A percentile compares a stretch with the other conserved stretches of the same genome.
Conservation (phyloP, 768 basidiomycete species). For the Hebeloma cylindrosporum region DNA sequence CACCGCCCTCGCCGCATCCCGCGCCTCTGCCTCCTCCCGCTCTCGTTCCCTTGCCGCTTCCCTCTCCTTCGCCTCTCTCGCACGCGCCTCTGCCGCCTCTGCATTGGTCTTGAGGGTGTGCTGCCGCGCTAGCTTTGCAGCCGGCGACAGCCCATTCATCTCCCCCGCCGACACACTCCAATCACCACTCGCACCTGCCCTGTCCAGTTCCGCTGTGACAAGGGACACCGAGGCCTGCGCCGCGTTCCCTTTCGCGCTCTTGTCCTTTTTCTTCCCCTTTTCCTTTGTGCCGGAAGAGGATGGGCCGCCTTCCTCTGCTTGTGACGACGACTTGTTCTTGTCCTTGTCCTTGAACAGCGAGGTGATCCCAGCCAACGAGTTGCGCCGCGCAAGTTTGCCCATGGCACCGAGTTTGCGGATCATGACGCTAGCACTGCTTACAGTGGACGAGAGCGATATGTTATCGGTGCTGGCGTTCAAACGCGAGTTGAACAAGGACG, state of each 20-base stretch:
- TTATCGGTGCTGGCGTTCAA: constrained; percentile 91
- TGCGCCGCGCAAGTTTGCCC: constrained; percentile 84
- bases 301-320: constrained; percentile 50
- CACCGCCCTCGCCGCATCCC: constrained; percentile 25
- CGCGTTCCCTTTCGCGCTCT: constrained; percentile 59
- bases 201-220: constrained; percentile 83
- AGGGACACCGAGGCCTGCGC: constrained; percentile 74
- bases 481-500: constrained; percentile 83
- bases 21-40: constrained; percentile 22
- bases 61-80: constrained; percentile 54
- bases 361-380: constrained; percentile 88
- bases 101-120: constrained; percentile 90
- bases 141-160: constrained; percentile 81
- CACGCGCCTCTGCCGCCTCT: constrained; percentile 69
- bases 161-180: constrained; percentile 59
- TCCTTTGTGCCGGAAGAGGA: constrained; percentile 53
- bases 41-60: constrained; percentile 22
- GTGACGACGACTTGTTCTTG: constrained; percentile 50
- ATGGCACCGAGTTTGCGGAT: constrained; percentile 93
- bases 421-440: constrained; percentile 93
- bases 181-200: constrained; percentile 47
- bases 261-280: constrained; percentile 43
- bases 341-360: constrained; percentile 91
- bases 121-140: constrained; percentile 85
- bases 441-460: constrained; percentile 92